A percentile compares a stretch with the other conserved stretches of the same genome.
phyloP scores from a whole-genome alignment of 2,329 filamentous ascomycete genomes.

The Talaromyces sp. region DNA sequence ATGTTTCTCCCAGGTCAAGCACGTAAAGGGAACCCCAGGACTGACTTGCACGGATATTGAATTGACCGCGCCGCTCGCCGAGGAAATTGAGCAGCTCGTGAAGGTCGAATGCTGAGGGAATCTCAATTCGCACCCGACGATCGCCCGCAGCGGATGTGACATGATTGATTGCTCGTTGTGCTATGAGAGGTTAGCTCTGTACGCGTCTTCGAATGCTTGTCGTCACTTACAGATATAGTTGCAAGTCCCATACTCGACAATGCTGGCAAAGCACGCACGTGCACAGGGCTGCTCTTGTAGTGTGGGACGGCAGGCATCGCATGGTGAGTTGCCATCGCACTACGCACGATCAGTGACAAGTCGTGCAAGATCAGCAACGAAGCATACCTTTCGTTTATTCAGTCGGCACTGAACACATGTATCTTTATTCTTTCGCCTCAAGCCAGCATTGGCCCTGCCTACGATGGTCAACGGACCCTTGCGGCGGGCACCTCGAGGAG shows the following conservation, averaged over 20 bases:
- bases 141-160: constrained; percentile 34
- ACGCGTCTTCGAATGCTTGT: not conserved
- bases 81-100: constrained; percentile 37
- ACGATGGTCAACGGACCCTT: constrained; percentile 41
- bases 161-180: constrained; percentile 44
- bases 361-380: constrained; percentile 13
- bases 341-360: constrained; percentile 18
- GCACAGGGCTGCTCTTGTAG: constrained; percentile 44
- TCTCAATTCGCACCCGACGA: constrained; percentile 37
- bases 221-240: constrained; percentile 43
- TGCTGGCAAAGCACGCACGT: constrained; percentile 42
- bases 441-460: constrained; percentile 39
- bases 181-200: constrained; percentile 22
- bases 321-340: constrained; percentile 43
- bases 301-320: constrained; percentile 41
- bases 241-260: constrained; percentile 44
- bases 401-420: constrained; percentile 44
- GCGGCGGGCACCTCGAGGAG: constrained; percentile 41
- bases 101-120: constrained; percentile 40
- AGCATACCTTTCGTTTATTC: constrained; percentile 43
- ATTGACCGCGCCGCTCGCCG: constrained; percentile 37
- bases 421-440: constrained; percentile 43
- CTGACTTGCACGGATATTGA: constrained; percentile 44
- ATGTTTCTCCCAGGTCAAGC: constrained; percentile 41
- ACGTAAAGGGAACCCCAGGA: constrained; percentile 42